phyloP scores from a whole-genome alignment of 176 grass and related monocot genomes.

The Aegilops bicornis region DNA sequence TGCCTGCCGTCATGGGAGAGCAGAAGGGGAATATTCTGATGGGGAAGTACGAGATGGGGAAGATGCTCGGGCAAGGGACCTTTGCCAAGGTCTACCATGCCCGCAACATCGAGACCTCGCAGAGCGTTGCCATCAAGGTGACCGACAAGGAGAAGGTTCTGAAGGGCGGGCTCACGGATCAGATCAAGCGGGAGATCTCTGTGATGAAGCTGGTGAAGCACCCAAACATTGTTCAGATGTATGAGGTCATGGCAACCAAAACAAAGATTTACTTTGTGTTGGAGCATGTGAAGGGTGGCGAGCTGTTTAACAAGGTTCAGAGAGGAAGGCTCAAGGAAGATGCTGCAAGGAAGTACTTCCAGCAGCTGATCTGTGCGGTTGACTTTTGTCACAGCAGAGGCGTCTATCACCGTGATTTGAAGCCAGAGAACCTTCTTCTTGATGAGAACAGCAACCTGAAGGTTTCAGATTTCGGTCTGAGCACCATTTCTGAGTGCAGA shows the following conservation, averaged over 20 bases:
- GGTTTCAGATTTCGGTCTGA: constrained; percentile 86
- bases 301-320: constrained; percentile 79
- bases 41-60: constrained; percentile 78
- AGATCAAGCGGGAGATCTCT: constrained; percentile 93
- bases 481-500: constrained; percentile 62
- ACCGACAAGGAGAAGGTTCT: constrained; percentile 95
- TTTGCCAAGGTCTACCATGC: constrained; percentile 98
- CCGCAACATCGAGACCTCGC: constrained; percentile 56
- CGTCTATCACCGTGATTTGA: constrained; percentile 94
- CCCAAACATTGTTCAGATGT: constrained; percentile 78
- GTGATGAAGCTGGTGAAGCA: constrained; percentile 90
- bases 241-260: constrained; percentile 97
- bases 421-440: constrained; percentile 85
- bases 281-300: constrained; percentile 84
- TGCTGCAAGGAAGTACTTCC: constrained; percentile 82
- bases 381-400: constrained; percentile 92
- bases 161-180: constrained; percentile 83
- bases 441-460: constrained; percentile 92
- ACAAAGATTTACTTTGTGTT: constrained; percentile 88
- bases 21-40: constrained; percentile 72
- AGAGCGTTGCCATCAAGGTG: constrained; percentile 90
- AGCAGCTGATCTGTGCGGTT: constrained; percentile 76
- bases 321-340: constrained; percentile 90
- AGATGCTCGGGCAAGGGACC: constrained; percentile 82
- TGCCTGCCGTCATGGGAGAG: constrained; percentile 40